Percentiles rank a stretch among this genome's conserved stretches.
phyloP scores from a whole-genome alignment of 768 basidiomycete genomes.

The Cyathus striatus region DNA sequence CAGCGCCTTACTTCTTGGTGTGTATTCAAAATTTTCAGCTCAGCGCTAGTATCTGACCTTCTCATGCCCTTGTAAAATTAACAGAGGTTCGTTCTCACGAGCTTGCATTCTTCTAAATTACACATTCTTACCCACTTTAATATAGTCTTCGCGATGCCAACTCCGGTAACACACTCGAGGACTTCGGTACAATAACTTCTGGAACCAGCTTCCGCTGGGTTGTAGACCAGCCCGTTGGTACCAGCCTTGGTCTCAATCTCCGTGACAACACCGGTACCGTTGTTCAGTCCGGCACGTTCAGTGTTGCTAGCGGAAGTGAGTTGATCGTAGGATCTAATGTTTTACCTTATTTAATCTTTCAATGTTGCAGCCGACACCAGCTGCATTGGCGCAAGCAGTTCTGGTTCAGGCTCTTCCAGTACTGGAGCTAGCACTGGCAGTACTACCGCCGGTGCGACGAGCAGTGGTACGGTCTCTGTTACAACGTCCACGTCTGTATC shows the following conservation, averaged over 20 bases:
- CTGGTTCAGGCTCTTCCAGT: slow-evolving; percentile 1
- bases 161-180: no score
- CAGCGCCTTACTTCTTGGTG: slow-evolving; percentile 66
- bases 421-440: slow-evolving; percentile 9
- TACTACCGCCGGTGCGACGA: no score
- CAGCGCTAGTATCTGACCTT: slow-evolving; percentile 2
- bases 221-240: slow-evolving; percentile 45
- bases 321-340: slow-evolving; percentile 8
- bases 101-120: no score
- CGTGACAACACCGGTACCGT: slow-evolving; percentile 53
- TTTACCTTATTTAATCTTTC: slow-evolving; percentile 4
- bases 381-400: slow-evolving; percentile 25
- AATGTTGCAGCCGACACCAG: slow-evolving; percentile 20
- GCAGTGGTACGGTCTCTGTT: no score
- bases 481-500: no score
- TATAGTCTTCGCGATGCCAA: no score
- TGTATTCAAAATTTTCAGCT: slow-evolving; percentile 18
- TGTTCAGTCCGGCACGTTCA: slow-evolving; percentile 49
- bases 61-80: background rate
- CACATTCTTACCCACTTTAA: no score
- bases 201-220: slow-evolving; percentile 55
- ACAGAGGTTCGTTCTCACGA: slow-evolving; percentile 1
- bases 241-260: slow-evolving; percentile 50
- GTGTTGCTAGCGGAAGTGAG: slow-evolving; percentile 45
- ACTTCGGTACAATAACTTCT: slow-evolving; percentile 28